phyloP scores from a whole-genome alignment of 129 eudicot species.

The Escallonia herrerae region DNA sequence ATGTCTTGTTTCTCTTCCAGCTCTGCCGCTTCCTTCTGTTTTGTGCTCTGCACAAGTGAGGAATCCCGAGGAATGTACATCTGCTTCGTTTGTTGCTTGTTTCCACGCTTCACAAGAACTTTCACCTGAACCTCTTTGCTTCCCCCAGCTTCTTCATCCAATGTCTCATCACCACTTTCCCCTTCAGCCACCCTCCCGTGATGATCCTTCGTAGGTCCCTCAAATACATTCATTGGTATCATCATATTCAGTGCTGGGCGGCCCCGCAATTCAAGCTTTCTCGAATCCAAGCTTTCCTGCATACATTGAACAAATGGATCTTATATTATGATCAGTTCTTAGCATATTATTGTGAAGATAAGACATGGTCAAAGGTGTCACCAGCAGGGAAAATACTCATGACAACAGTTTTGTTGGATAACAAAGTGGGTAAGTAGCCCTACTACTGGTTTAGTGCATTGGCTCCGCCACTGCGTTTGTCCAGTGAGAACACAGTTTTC shows the following conservation, averaged over 20 bases:
- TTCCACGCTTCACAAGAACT: conserved; percentile 91
- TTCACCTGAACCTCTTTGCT: conserved; percentile 75
- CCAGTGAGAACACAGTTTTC: too few species aligned
- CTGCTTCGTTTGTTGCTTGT: conserved; percentile 85
- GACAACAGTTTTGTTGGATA: too few species aligned
- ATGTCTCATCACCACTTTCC: conserved; percentile 81
- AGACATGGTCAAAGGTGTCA: too few species aligned
- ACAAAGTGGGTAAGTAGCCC: too few species aligned
- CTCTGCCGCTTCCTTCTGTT: conserved; percentile 95
- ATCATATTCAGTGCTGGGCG: conserved; percentile 90
- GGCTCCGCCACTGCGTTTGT: too few species aligned
- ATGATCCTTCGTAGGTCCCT: conserved; percentile 69
- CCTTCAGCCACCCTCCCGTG: conserved; percentile 74
- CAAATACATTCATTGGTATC: conserved; percentile 85
- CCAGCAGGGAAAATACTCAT: too few species aligned
- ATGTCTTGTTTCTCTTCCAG: conserved; percentile 96
- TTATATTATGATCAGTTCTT: too few species aligned
- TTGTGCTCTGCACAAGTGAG: conserved; percentile 83
- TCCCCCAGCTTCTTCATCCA: conserved; percentile 63
- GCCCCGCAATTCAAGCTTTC: conserved; percentile 77
- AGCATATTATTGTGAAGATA: too few species aligned
- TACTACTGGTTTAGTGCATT: too few species aligned
- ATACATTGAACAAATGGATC: conserved; percentile 1
- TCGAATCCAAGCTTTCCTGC: conserved; percentile 96
- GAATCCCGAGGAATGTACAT: conserved; percentile 88